A percentile compares a stretch with the other conserved stretches of the same genome.
Evolutionary conservation across 1,284 basidiomycete species (phyloP).

Genomic region (Ustilago nuda): DNA sequence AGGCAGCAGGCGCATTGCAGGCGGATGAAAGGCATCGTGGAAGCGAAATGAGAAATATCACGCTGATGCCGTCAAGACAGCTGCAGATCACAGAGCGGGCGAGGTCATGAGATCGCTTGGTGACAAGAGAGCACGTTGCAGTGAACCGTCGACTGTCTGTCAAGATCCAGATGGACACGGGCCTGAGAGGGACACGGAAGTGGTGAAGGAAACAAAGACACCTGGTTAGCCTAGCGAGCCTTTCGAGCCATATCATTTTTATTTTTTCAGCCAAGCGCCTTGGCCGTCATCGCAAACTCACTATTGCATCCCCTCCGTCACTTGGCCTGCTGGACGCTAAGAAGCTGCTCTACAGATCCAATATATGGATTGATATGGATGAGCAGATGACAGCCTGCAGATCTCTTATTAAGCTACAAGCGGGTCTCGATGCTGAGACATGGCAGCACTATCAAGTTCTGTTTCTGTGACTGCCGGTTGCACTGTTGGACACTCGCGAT

Average conservation of each 20-base stretch:
- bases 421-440: slow-evolving; percentile 13
- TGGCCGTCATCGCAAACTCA: neutral
- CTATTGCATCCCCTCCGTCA: neutral
- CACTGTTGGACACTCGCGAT: slow-evolving; percentile 19
- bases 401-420: neutral
- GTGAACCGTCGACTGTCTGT: neutral
- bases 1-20: slow-evolving; percentile 5
- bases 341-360: neutral
- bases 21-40: neutral
- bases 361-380: neutral
- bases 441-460: neutral
- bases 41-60: neutral
- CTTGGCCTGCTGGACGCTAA: too few relatives aligned
- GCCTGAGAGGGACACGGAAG: slow-evolving; percentile 2
- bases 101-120: neutral
- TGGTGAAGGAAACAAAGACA: neutral
- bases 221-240: slow-evolving; percentile 14
- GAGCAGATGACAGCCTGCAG: neutral
- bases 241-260: slow-evolving; percentile 45
- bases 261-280: neutral
- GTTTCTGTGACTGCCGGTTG: neutral
- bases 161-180: neutral
- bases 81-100: neutral
- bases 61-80: neutral
- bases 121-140: neutral